Base-by-base conservation (phyloP, 306 rosid species). In the Casuarina glauca region DNA sequence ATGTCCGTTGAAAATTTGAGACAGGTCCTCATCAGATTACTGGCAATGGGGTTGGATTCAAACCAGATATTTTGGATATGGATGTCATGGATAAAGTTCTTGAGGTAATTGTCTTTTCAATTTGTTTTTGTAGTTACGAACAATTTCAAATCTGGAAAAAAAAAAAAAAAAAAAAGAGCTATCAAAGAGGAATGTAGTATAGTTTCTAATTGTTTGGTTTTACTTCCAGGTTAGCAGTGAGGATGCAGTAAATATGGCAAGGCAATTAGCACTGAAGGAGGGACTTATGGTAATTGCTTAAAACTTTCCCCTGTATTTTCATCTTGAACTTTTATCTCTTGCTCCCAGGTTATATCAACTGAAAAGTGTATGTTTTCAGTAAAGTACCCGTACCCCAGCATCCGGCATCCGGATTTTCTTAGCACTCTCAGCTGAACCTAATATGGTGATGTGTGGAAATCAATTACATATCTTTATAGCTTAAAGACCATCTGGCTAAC, bases 11-110 rank as follows among this genome's bases (percentile, higher is more conserved):
- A 68, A 72, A 72, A n/a, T 50, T 78, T 77, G 77, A 70, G 70
- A 62, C 53, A 95, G 97, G 98, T 81, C 98, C 98, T 62, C 98
- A 95, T 89, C 74, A 75, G 0, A 92, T 95, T 70, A 95, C 93
- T 26, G 97, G 98, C 26, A 95, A 87, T 69, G 97, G 98, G 73
- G 97, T 89, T 71, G 97, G 97, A 69, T 95, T 95, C 87, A 95
- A 93, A 81, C 99, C 97, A 45, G 97, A 95, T 80, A 93, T 95
- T 64, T 87, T 95, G 86, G 97, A 95, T 87, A 86, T 93, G 98
- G 98, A 95, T 80, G 81, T 95, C 17, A 88, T 95, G 97, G 99
- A 93, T 6, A 86, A 84, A 75, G 99, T 95, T 81, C 93, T 95
- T 52, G 97, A 95, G 87, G 99, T 91, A 80, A 83, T 89, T 77